Evolutionary conservation across 2,329 filamentous ascomycete genomes (phyloP).

Genomic region (Alternaria sp.): DNA sequence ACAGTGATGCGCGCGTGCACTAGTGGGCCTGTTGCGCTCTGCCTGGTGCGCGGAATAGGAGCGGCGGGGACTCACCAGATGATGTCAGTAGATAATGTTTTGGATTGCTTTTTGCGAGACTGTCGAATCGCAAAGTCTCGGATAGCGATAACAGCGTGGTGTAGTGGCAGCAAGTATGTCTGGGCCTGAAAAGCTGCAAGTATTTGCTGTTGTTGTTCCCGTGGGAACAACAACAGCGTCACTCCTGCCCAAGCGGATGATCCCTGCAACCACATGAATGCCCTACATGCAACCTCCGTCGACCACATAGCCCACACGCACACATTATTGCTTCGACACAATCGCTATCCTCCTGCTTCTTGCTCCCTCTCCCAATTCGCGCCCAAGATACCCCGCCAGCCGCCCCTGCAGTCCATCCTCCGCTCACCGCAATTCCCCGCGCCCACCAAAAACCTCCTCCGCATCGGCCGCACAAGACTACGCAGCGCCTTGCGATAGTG

Average conservation of each 20-base stretch:
- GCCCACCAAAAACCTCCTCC: constrained; percentile 26
- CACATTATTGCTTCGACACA: constrained; percentile 6
- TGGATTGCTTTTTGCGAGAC: not conserved
- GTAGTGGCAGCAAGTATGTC: constrained; percentile 4
- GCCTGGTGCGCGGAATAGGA: not conserved
- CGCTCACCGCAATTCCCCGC: constrained; percentile 35
- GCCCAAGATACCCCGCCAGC: constrained; percentile 12
- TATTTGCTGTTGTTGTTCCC: constrained; percentile 18
- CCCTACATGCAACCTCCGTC: constrained; percentile 4
- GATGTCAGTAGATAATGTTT: constrained; percentile 7
- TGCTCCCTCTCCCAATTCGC: constrained; percentile 3
- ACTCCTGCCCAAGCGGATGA: constrained; percentile 10
- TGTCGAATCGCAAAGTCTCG: not conserved
- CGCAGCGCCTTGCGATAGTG: constrained; percentile 22
- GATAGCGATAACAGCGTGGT: constrained; percentile 8
- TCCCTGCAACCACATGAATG: constrained; percentile 15
- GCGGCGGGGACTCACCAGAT: constrained; percentile 16
- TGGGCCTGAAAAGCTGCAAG: constrained; percentile 1
- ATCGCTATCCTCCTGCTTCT: constrained; percentile 12
- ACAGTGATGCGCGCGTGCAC: constrained; percentile 10
- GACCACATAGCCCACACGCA: constrained; percentile 1
- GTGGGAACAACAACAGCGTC: constrained; percentile 13
- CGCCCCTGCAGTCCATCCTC: constrained; percentile 4
- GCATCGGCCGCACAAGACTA: constrained; percentile 7
- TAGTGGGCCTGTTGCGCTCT: constrained; percentile 7